Evolutionary conservation across 108 stramenopile species (phyloP).

Genomic region (Cylindrotheca fusiformis): DNA sequence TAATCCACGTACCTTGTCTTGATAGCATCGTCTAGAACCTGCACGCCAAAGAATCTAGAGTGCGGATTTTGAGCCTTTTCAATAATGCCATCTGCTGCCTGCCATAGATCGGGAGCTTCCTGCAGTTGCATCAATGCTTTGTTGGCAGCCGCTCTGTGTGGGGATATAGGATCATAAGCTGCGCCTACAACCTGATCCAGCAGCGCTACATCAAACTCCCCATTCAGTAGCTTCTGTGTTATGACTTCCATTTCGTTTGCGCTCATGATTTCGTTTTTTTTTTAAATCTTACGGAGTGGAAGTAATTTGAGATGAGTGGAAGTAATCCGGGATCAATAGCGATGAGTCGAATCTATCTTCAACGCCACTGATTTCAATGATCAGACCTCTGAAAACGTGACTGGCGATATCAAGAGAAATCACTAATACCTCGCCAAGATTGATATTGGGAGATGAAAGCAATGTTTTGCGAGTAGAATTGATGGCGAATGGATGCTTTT

Average conservation of each 20-base stretch:
- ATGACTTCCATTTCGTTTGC: constrained; percentile 20
- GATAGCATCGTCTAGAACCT: constrained; percentile 88
- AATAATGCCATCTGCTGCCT: constrained; percentile 83
- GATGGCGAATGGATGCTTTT: no score
- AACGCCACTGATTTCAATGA: no score
- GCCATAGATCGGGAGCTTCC: constrained; percentile 81
- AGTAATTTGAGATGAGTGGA: no score
- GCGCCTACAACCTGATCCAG: constrained; percentile 80
- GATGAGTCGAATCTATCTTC: no score
- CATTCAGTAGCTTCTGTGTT: constrained; percentile 22
- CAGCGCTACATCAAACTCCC: constrained; percentile 80
- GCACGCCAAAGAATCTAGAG: constrained; percentile 84
- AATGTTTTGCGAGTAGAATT: no score
- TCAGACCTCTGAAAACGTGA: no score
- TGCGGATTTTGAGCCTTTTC: constrained; percentile 81
- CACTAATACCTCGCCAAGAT: no score
- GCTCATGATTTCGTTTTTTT: no score
- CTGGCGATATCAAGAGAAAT: no score
- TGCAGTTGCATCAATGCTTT: constrained; percentile 89
- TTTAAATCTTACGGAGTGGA: no score
- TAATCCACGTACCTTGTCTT: constrained; percentile 68
- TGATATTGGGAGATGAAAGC: no score
- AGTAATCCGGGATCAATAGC: no score
- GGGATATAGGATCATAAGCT: constrained; percentile 80
- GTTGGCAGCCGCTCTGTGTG: constrained; percentile 81